Evolutionary conservation across 371 early-diverging fungal species (phyloP).

Genomic region (Mucor indicus): DNA sequence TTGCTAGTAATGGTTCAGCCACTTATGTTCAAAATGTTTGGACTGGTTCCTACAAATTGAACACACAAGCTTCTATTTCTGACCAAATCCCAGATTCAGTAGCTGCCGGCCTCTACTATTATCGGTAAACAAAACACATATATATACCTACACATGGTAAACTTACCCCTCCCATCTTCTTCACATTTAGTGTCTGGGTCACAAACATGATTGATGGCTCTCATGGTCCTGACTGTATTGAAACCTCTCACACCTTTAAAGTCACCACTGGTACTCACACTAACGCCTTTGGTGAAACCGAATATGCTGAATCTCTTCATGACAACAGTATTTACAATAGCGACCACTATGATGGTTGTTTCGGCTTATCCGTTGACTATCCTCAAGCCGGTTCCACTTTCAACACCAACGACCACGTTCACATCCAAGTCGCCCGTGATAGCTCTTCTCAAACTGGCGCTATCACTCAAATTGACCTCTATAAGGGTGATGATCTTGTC

Average conservation of each 20-base stretch:
- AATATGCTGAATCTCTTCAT: slow-evolving; percentile 27
- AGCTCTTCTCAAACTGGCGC: slow-evolving; percentile 23
- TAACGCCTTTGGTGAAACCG: slow-evolving; percentile 45
- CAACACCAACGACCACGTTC: slow-evolving; percentile 8
- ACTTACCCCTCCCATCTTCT: not conserved
- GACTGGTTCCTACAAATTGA: slow-evolving; percentile 20
- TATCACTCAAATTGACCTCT: slow-evolving; percentile 21
- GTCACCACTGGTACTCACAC: slow-evolving; percentile 45
- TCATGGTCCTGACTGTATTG: slow-evolving; percentile 32
- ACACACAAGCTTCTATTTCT: slow-evolving; percentile 24
- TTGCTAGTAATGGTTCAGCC: slow-evolving; percentile 12
- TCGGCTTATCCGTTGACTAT: slow-evolving; percentile 20
- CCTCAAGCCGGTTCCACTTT: slow-evolving; percentile 13
- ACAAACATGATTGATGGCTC: slow-evolving; percentile 28
- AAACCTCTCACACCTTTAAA: slow-evolving; percentile 52
- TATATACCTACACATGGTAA: not conserved
- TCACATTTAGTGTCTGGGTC: slow-evolving; percentile 27
- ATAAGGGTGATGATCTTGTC: slow-evolving; percentile 10
- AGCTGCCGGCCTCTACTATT: slow-evolving; percentile 25
- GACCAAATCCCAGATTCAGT: slow-evolving; percentile 24
- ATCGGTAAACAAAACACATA: slow-evolving; percentile 15
- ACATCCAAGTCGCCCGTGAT: slow-evolving; percentile 19
- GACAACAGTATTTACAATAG: slow-evolving; percentile 15
- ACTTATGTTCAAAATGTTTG: slow-evolving; percentile 26
- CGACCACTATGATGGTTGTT: slow-evolving; percentile 24